Percentiles rank a stretch among this genome's conserved stretches.
phyloP scores from a whole-genome alignment of 371 early-diverging fungal genomes.

The Lichtheimia hyalospora region DNA sequence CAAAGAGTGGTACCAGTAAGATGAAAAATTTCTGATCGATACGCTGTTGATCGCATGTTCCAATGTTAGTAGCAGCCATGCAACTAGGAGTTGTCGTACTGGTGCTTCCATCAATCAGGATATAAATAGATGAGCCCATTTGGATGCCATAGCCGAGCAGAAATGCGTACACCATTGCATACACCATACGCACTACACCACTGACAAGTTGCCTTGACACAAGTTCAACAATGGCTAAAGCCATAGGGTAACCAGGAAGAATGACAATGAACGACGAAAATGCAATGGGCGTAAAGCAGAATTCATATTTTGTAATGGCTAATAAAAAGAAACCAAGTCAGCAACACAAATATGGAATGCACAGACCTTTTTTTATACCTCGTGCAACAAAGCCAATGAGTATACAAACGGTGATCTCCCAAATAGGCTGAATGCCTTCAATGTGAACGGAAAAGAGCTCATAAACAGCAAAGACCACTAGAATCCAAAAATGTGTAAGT shows the following conservation, averaged over 20 bases:
- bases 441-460: constrained; percentile 19
- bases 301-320: constrained; percentile 28
- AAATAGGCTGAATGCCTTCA: constrained; percentile 20
- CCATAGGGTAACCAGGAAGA: constrained; percentile 74
- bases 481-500: background rate
- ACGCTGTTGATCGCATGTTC: constrained; percentile 27
- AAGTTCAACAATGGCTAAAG: constrained; percentile 77
- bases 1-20: constrained; percentile 40
- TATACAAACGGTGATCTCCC: constrained; percentile 22
- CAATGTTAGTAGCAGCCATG: constrained; percentile 12
- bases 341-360: background rate
- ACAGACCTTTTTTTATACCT: constrained; percentile 6
- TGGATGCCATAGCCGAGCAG: constrained; percentile 77
- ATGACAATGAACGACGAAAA: constrained; percentile 58
- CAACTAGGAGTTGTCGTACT: constrained; percentile 15
- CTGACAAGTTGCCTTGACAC: constrained; percentile 84
- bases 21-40: constrained; percentile 25
- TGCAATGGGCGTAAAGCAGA: constrained; percentile 50
- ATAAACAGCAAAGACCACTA: constrained; percentile 24
- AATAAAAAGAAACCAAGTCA: background rate
- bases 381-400: constrained; percentile 20
- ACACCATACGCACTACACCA: constrained; percentile 80
- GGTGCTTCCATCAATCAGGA: constrained; percentile 27
- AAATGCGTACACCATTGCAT: constrained; percentile 76
- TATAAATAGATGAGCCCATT: constrained; percentile 62